These are phyloP conservation scores for Aspergillus persii DNA, from an alignment of 2,329 filamentous ascomycete species.

Conservation along the genomic window DNA sequence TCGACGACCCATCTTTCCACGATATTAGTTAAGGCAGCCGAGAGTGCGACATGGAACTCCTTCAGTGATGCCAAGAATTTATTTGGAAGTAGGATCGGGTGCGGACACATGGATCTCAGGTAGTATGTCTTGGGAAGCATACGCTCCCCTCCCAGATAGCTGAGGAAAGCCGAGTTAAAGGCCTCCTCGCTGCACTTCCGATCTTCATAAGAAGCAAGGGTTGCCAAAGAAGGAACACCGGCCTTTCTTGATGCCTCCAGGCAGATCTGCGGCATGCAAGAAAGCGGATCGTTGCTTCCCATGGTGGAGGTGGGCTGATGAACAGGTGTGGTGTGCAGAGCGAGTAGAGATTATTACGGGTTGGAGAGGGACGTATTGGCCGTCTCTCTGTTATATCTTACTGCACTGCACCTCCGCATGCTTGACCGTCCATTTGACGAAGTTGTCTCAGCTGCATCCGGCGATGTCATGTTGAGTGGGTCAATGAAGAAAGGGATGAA, in stretches of 20 bases:
- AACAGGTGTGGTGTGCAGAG: background rate
- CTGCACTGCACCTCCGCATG: background rate
- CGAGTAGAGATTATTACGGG: background rate
- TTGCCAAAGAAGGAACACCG: background rate
- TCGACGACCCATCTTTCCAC: slow-evolving; percentile 29
- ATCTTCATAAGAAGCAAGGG: background rate
- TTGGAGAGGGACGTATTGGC: background rate
- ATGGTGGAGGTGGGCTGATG: background rate
- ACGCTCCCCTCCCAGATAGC: background rate
- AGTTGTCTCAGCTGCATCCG: background rate
- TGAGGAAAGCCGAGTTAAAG: background rate
- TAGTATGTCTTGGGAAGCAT: background rate
- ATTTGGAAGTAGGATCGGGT: background rate
- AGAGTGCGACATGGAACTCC: slow-evolving; percentile 10
- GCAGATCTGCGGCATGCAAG: slow-evolving; percentile 1
- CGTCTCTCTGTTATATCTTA: background rate
- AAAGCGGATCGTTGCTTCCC: background rate
- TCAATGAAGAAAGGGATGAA: background rate
- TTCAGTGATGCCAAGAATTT: background rate
- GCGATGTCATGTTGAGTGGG: background rate
- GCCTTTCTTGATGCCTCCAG: background rate
- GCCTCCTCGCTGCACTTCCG: background rate
- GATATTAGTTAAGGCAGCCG: slow-evolving; percentile 23
- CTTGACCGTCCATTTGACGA: background rate
- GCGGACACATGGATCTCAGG: background rate